A percentile compares a stretch with the other conserved stretches of the same genome.
Evolutionary conservation across 2,329 filamentous ascomycete species (phyloP).

Genomic region (Colletotrichum coccodes): DNA sequence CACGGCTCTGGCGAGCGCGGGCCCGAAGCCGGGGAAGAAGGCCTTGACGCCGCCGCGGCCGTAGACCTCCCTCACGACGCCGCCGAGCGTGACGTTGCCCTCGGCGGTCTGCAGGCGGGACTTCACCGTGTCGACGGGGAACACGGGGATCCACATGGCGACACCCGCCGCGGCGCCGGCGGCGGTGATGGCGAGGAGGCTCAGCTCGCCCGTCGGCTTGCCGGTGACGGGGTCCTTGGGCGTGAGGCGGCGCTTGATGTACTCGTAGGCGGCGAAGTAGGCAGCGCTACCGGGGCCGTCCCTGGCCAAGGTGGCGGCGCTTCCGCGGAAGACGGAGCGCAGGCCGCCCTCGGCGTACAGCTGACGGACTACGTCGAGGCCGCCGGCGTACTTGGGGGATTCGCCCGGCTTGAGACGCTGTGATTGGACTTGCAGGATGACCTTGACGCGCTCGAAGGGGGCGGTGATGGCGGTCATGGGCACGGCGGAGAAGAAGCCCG

Average conservation of each 20-base stretch:
- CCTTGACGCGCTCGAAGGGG: conserved; percentile 98
- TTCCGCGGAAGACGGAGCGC: conserved; percentile 91
- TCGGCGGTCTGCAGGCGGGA: conserved; percentile 91
- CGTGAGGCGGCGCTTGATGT: conserved; percentile 88
- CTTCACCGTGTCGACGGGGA: conserved; percentile 98
- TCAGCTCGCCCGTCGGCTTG: conserved; percentile 79
- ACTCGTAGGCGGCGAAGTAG: conserved; percentile 98
- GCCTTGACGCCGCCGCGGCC: conserved; percentile 84
- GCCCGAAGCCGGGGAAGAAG: conserved; percentile 97
- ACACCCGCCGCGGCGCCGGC: conserved; percentile 93
- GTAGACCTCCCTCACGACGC: conserved; percentile 86
- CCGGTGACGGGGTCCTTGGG: conserved; percentile 81
- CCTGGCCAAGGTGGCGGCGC: conserved; percentile 88
- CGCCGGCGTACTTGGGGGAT: conserved; percentile 91
- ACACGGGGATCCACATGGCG: conserved; percentile 99
- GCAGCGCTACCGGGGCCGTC: conserved; percentile 93
- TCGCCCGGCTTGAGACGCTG: conserved; percentile 91
- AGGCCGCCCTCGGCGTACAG: conserved; percentile 92
- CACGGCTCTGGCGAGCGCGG: conserved; percentile 90
- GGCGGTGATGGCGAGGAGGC: conserved; percentile 82
- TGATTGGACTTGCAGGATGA: conserved; percentile 96
- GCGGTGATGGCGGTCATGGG: conserved; percentile 99
- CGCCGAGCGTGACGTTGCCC: conserved; percentile 81
- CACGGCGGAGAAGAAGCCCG: conserved; percentile 97
- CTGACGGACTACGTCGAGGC: conserved; percentile 89